Percentiles rank a stretch among this genome's conserved stretches.
These are phyloP conservation scores for Zygosaccharomyces bailii DNA, from an alignment of 805 yeast species.

Conservation along the genomic window DNA sequence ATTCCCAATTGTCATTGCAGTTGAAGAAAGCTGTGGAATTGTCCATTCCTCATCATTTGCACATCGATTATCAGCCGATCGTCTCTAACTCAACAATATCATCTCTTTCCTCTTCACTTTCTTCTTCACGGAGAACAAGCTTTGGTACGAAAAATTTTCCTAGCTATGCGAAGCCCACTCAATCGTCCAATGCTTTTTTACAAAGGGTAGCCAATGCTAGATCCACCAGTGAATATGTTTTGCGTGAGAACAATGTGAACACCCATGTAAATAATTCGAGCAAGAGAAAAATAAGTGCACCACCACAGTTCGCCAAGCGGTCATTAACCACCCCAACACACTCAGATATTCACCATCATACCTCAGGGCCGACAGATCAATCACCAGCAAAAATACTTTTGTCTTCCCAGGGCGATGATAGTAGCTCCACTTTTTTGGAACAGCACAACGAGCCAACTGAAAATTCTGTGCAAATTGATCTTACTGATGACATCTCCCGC, in stretches of 20 bases:
- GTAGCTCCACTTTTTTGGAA: neutral
- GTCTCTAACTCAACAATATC: slow-evolving; percentile 13
- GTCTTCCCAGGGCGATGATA: neutral
- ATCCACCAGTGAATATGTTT: slow-evolving; percentile 27
- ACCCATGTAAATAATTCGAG: neutral
- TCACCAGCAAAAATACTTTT: neutral
- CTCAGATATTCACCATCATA: neutral
- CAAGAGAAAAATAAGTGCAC: slow-evolving; percentile 28
- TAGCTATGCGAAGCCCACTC: slow-evolving; percentile 35
- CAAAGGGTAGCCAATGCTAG: slow-evolving; percentile 17
- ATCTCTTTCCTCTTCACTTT: slow-evolving; percentile 10
- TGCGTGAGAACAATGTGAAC: slow-evolving; percentile 14
- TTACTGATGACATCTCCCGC: slow-evolving; percentile 30
- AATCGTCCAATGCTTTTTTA: slow-evolving; percentile 16
- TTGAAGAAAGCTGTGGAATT: slow-evolving; percentile 58
- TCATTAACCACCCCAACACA: neutral
- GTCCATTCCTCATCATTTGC: slow-evolving; percentile 44
- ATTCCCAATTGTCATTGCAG: slow-evolving; percentile 27
- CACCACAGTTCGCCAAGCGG: slow-evolving; percentile 13
- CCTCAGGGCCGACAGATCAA: neutral
- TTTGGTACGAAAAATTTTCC: slow-evolving; percentile 27
- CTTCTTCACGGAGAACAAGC: slow-evolving; percentile 42
- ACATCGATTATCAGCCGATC: slow-evolving; percentile 21
- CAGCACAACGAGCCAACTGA: slow-evolving; percentile 3
- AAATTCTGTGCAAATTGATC: slow-evolving; percentile 24